Conservation (phyloP, 2,329 filamentous ascomycete species). For the Fusarium stilboides region DNA sequence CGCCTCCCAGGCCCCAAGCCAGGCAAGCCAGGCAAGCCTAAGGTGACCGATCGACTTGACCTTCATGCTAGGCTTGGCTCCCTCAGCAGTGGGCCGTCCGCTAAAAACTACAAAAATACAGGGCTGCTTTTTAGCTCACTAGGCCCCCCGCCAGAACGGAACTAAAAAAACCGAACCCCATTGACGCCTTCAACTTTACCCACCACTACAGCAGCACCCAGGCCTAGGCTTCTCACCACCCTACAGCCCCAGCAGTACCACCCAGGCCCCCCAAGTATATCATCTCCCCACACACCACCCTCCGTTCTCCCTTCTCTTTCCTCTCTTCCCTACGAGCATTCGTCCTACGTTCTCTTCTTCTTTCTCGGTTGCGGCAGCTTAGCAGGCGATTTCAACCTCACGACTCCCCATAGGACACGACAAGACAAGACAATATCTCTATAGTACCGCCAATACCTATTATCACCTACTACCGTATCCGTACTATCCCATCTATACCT, state of each 20-base stretch:
- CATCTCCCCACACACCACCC: slow-evolving; percentile 61
- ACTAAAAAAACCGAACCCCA: slow-evolving; percentile 15
- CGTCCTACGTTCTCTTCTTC: slow-evolving; percentile 73
- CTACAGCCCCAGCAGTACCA: neutral
- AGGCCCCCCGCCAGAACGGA: slow-evolving; percentile 12
- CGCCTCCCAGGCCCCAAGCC: too few species aligned
- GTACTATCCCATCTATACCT: slow-evolving; percentile 26
- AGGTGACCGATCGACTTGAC: slow-evolving; percentile 15
- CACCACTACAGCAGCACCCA: slow-evolving; percentile 12
- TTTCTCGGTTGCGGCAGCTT: slow-evolving; percentile 69
- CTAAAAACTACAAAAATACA: slow-evolving; percentile 37
- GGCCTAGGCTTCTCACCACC: neutral
- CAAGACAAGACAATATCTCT: slow-evolving; percentile 36
- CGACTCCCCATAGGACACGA: slow-evolving; percentile 15
- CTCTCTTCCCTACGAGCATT: slow-evolving; percentile 68
- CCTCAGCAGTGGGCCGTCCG: slow-evolving; percentile 46
- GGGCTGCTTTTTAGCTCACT: slow-evolving; percentile 39
- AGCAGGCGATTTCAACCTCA: slow-evolving; percentile 68
- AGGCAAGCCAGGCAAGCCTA: slow-evolving; percentile 1
- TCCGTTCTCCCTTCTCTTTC: slow-evolving; percentile 62
- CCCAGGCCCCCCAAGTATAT: slow-evolving; percentile 42
- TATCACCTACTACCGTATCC: neutral
- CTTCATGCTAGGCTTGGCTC: slow-evolving; percentile 40
- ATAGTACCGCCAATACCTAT: slow-evolving; percentile 23
- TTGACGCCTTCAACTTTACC: slow-evolving; percentile 26